phyloP scores from a whole-genome alignment of 2,329 filamentous ascomycete species.

The Alternaria gaisen region DNA sequence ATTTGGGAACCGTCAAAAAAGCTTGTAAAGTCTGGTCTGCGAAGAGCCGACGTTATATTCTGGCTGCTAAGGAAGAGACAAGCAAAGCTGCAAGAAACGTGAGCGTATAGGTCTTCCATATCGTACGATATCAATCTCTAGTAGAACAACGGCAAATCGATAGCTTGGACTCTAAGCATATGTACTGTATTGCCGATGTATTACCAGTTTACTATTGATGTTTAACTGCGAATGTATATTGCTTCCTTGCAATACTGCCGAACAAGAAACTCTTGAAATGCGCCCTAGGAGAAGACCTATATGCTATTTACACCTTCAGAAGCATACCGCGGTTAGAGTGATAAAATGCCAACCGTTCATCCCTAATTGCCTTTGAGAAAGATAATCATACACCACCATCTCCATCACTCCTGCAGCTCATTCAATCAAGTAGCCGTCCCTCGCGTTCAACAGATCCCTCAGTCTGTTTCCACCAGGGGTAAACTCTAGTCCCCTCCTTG shows the following conservation, averaged over 20 bases:
- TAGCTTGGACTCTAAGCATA: no score
- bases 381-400: neutral
- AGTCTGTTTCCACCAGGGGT: conserved; percentile 24
- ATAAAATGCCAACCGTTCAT: neutral
- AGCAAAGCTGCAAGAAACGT: no score
- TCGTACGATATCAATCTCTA: no score
- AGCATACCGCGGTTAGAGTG: neutral
- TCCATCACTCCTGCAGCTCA: neutral
- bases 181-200: no score
- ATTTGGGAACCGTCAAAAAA: neutral
- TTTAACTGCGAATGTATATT: neutral
- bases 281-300: neutral
- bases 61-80: no score
- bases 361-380: no score
- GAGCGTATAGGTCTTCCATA: no score
- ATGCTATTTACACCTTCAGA: neutral
- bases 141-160: no score
- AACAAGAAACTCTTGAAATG: neutral
- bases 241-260: neutral
- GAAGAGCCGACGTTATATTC: no score
- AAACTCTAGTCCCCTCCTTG: conserved; percentile 19
- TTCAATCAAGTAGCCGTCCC: neutral
- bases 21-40: no score
- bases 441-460: conserved; percentile 21
- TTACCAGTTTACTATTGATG: neutral